Conservation (phyloP, 768 basidiomycete species). For the Suillus lakei region DNA sequence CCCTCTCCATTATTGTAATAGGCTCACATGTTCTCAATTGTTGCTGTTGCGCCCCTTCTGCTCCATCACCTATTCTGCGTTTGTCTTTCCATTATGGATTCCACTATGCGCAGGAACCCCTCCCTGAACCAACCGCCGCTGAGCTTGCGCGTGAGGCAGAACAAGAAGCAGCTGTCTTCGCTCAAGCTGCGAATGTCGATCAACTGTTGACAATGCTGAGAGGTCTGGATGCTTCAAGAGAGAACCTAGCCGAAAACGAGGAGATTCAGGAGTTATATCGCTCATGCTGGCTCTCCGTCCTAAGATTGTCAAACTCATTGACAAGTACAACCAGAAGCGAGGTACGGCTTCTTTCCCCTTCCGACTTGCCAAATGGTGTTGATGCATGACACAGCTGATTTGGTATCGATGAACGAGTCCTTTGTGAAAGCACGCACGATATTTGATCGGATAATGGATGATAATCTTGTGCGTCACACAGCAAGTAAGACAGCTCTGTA, state of each 20-base stretch:
- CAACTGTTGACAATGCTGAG: constrained; percentile 76
- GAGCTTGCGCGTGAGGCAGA: constrained; percentile 85
- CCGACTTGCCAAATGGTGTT: constrained; percentile 1
- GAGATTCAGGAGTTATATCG: constrained; percentile 93
- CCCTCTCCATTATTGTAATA: constrained; percentile 1
- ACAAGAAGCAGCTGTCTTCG: constrained; percentile 86
- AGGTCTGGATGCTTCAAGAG: constrained; percentile 71
- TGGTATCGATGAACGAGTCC: constrained; percentile 93
- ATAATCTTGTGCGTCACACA: constrained; percentile 76
- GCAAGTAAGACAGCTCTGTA: constrained; percentile 35
- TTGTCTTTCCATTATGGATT: constrained; percentile 6
- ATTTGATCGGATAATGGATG: constrained; percentile 94
- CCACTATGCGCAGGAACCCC: constrained; percentile 60
- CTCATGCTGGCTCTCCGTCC: constrained; percentile 84
- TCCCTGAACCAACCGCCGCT: constrained; percentile 80
- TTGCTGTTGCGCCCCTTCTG: not conserved
- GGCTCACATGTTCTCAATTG: not conserved
- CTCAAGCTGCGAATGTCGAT: constrained; percentile 86
- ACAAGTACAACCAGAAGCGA: constrained; percentile 96
- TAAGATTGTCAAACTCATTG: constrained; percentile 95
- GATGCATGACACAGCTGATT: constrained; percentile 64
- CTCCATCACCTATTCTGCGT: too few relatives aligned
- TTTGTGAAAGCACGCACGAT: constrained; percentile 88
- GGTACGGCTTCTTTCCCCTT: constrained; percentile 37
- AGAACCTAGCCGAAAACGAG: constrained; percentile 89